These are phyloP conservation scores for Dictyostelium capitatum DNA, from an alignment of 78 protist genomes.

Conservation along the genomic window DNA sequence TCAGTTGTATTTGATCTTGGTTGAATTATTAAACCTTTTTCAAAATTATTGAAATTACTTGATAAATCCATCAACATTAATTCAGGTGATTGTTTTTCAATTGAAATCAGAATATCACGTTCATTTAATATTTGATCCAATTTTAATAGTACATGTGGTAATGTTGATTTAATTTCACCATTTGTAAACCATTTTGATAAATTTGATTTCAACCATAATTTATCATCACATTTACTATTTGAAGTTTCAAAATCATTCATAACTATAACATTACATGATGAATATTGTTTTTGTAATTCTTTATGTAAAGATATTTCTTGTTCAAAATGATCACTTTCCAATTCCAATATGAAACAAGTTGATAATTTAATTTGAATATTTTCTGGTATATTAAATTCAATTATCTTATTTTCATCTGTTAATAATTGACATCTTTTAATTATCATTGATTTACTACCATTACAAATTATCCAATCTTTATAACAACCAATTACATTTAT, in stretches of 20 bases:
- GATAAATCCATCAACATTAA: background rate
- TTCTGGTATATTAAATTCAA: background rate
- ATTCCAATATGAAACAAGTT: constrained; percentile 29
- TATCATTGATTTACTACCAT: background rate
- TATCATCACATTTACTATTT: constrained; percentile 53
- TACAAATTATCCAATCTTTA: constrained; percentile 14
- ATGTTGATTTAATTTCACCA: constrained; percentile 4
- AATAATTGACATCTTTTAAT: constrained; percentile 35
- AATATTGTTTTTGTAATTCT: background rate
- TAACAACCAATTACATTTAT: constrained; percentile 35
- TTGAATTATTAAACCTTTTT: constrained; percentile 22
- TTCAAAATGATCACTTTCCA: constrained; percentile 6
- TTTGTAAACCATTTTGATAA: background rate
- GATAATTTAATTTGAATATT: background rate
- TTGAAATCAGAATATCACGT: background rate
- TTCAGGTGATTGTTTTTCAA: constrained; percentile 23
- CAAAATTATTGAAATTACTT: background rate
- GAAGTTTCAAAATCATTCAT: background rate
- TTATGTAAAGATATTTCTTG: constrained; percentile 6
- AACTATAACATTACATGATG: background rate
- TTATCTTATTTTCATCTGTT: background rate
- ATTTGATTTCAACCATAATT: constrained; percentile 45
- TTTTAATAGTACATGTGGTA: background rate
- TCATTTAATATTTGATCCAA: background rate
- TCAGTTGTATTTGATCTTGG: constrained; percentile 49